Evolutionary conservation across 257 asterid genomes (phyloP), one percentile per base, ranked within the genome.

Genomic region (Rehmannia glutinosa): DNA sequence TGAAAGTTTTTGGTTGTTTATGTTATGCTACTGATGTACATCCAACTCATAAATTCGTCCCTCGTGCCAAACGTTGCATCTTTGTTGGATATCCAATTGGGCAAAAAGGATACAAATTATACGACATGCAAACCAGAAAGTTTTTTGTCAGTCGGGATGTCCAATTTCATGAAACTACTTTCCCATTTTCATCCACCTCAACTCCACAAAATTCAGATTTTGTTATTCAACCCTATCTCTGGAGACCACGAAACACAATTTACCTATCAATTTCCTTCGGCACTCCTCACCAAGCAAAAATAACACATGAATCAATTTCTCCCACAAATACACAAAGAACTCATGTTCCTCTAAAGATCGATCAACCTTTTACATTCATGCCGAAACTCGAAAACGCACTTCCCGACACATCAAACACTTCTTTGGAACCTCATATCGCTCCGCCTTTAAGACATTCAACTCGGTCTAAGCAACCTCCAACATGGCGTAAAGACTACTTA

Each of bases 401-500:
- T n/a, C n/a, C n/a, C n/a, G n/a, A n/a, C n/a, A n/a, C 38, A 3
- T 32, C 38, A 32, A 32, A 32, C 8, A 32, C 8, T 32, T 8
- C 38, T 8, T 32, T 8, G 4, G 38, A 32, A 5, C 38, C 8
- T 1, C 4, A 5, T 32, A 32, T 32, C 4, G 5, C 2, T 19
- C 32, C 62, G 15, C 62, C 46, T 21, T 1, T 50, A 6, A 8
- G 64, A 21, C 41, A 53, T 1, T 67, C 41, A 1, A 35, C 39
- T 10, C 27, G 41, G 6, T 38, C 50, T 36, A 67, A 38, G 1
- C 25, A 8, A 53, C 64, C 64, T 36, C 41, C 53, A 4, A 12
- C 54, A 39, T 67, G 63, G 72, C 54, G 53, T 35, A 67, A 23
- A 67, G 64, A 52, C 63, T 67, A n/a, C 64, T 4, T 21, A 3